Base-by-base conservation (phyloP, 2,329 filamentous ascomycete genomes). In the Aquanectria penicillioides region DNA sequence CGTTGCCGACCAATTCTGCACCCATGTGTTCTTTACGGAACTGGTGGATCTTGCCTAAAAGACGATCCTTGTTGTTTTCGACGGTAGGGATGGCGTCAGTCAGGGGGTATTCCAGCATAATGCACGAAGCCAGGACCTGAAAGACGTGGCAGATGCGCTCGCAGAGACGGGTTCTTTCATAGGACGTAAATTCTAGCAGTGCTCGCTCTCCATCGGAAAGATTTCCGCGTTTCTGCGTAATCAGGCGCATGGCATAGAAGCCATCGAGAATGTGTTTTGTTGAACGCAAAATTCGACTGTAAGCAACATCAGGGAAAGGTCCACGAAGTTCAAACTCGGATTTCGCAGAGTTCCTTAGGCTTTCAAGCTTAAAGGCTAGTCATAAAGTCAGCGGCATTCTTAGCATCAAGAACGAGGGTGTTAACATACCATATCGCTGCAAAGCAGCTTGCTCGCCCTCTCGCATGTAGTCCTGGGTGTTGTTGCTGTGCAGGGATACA, bases 231-330 rank as follows among this genome's bases (percentile, higher is more conserved):
- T 94, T 94, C 71, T 91, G 84, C 31, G 97, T 93, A 62, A 97
- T 89, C 10, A 97, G 86, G 63, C 94, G 96, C 92, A 99, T 97
- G 48, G 94, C 93, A 71, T 98, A 94, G 75, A 99, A 97, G 31
- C 92, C 90, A 75, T 97, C 94, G 5, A 98, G 86, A 77, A 97
- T 92, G 49, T 90, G 88, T 62, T 90, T 89, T 1, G 94, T 97
- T 9, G 89, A 89, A 18, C 86, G 85, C 72, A 98, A 84, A 56
- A 98, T 90, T 29, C 88, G 86, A 5, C 84, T 86, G 72, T 91
- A 94, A 13, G 87, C 84, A 37, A 84, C 86, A 62, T 89, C 84
- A 1, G 93, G 92, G 69, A 99, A 99, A 0, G 94, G 93, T 0
- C 94, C 92, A 34, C 89, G 86, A 6, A 99, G 84, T 74, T 97